Conservation (phyloP, 2,329 filamentous ascomycete genomes). For the Aspergillus japonicus region DNA sequence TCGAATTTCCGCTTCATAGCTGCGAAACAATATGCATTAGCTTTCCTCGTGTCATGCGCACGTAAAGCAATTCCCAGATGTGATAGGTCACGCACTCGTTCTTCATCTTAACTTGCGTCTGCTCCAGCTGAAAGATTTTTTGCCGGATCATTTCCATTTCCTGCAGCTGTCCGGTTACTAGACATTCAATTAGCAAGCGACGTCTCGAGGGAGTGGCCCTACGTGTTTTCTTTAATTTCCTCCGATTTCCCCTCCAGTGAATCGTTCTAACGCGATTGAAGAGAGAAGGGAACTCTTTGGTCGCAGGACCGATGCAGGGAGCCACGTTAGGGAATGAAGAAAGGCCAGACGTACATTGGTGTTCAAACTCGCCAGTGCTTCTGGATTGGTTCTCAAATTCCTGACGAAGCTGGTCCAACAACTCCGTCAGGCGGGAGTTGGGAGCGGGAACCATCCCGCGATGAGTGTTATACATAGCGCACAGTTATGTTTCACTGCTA, state of each 20-base stretch:
- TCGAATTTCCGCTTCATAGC: constrained; percentile 89
- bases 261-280: neutral
- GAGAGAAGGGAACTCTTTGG: neutral
- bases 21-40: constrained; percentile 41
- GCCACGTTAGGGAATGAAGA: neutral
- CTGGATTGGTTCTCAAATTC: constrained; percentile 87
- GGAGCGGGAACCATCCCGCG: constrained; percentile 74
- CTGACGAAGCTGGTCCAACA: constrained; percentile 83
- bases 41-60: neutral
- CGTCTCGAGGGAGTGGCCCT: neutral
- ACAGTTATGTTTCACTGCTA: constrained; percentile 2
- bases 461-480: constrained; percentile 79
- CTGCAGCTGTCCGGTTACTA: constrained; percentile 86
- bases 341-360: constrained; percentile 71
- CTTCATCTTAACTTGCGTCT: constrained; percentile 83
- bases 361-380: constrained; percentile 82
- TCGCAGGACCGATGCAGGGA: neutral
- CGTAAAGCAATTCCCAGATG: neutral
- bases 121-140: constrained; percentile 91
- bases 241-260: neutral
- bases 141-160: constrained; percentile 93
- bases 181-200: constrained; percentile 20
- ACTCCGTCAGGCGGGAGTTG: constrained; percentile 76
- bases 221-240: neutral
- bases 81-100: constrained; percentile 66